Evolutionary conservation across 1,139 yeast species (phyloP), one percentile per base, ranked within the genome.

Genomic region (Debaryomycetaceae sp.): DNA sequence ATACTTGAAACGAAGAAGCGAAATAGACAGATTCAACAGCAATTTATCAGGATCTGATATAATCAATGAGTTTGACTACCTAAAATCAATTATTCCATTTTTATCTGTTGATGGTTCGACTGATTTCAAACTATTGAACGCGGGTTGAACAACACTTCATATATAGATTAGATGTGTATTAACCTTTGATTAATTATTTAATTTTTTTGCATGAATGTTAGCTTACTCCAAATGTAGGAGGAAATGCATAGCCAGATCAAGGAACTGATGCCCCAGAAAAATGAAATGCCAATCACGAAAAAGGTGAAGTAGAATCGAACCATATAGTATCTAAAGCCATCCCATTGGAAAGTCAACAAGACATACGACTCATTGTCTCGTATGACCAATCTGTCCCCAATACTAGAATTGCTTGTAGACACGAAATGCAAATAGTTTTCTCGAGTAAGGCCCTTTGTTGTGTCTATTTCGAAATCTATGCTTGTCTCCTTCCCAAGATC

Each of bases 301-400:
- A 79, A 72, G 0, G 68, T 44, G 13, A 66, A 56, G 45, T 75
- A 77, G 57, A 81, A 78, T 41, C 75, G 67, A 44, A 74, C 76
- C 58, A 85, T 58, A 48, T 80, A 76, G 58, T 75, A 81, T 34
- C 87, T 64, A 41, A 84, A 59, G 0, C 91, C 91, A 17, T 62
- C 64, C 76, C 83, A 80, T 42, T 74, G 65, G 8, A 66, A 57
- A 20, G 49, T 54, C 37, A 63, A 53, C 29, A 62, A 43, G 39
- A 39, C 48, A 2, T 57, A 53, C 27, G 48, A 41, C 14, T 42
- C 46, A 31, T 49, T 46, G 39, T 56, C 49, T 17, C 20, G 20
- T 6, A 54, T 42, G 23, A 55, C 47, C 11, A 49, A 37, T 20
- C 40, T 36, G 9, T 41, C 40, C 13, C 34, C 34, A 1, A 49